Evolutionary conservation across 2,329 filamentous ascomycete genomes (phyloP).

Genomic region (Herpomyces periplanetae): DNA sequence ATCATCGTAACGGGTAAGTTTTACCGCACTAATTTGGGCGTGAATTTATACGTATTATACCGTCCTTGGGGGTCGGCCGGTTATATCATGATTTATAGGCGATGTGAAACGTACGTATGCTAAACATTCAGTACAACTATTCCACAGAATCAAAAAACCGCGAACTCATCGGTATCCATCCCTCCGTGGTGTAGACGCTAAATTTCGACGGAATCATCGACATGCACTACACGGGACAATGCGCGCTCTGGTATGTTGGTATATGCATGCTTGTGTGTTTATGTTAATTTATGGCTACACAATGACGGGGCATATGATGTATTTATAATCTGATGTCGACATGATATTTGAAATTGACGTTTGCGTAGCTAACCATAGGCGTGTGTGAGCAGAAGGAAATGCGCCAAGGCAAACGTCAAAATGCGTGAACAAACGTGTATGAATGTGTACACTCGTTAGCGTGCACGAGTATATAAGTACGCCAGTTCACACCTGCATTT

Average conservation of each 20-base stretch:
- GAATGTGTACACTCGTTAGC: no score
- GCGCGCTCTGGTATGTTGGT: constrained; percentile 81
- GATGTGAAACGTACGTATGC: background rate
- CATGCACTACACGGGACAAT: constrained; percentile 96
- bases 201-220: constrained; percentile 98
- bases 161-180: constrained; percentile 97
- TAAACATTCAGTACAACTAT: background rate
- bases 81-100: background rate
- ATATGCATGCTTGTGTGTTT: no score
- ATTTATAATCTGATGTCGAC: no score
- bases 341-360: no score
- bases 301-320: no score
- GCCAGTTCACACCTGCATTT: no score
- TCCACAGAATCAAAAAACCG: constrained; percentile 85
- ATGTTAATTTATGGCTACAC: no score
- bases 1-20: constrained; percentile 88
- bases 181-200: constrained; percentile 91
- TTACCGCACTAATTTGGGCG: constrained; percentile 2
- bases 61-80: background rate
- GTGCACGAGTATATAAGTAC: no score
- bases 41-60: constrained; percentile 1
- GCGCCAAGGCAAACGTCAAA: no score
- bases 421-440: no score
- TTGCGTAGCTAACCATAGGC: no score
- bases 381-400: no score